phyloP scores from a whole-genome alignment of 768 basidiomycete genomes.

The Suillus bovinus region DNA sequence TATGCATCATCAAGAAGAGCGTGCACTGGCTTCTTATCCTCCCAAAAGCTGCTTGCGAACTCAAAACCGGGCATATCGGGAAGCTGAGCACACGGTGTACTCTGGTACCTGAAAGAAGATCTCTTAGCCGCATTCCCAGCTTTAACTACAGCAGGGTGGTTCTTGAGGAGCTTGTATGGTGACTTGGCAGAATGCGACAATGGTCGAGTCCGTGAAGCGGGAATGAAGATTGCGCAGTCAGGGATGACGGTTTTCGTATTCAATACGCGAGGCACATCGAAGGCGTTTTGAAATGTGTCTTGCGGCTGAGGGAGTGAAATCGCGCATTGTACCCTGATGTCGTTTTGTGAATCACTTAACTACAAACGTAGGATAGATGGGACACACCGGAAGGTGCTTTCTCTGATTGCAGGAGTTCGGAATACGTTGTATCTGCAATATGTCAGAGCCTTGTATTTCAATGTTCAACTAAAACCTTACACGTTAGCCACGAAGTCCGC shows the following conservation, averaged over 20 bases:
- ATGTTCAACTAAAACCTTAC: slow-evolving; percentile 32
- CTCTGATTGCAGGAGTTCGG: slow-evolving; percentile 44
- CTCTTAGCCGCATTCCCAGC: slow-evolving; percentile 40
- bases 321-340: slow-evolving; percentile 46
- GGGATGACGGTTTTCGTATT: slow-evolving; percentile 49
- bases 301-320: slow-evolving; percentile 50
- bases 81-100: slow-evolving; percentile 47
- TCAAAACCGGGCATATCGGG: slow-evolving; percentile 51
- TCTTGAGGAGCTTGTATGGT: slow-evolving; percentile 48
- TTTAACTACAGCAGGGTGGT: slow-evolving; percentile 36
- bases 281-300: slow-evolving; percentile 23
- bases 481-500: slow-evolving; percentile 57
- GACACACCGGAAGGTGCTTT: slow-evolving; percentile 44
- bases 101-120: slow-evolving; percentile 52
- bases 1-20: slow-evolving; percentile 52
- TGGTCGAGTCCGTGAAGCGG: slow-evolving; percentile 35
- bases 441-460: neutral
- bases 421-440: slow-evolving; percentile 46
- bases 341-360: neutral
- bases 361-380: neutral
- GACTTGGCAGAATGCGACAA: slow-evolving; percentile 47
- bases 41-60: slow-evolving; percentile 55
- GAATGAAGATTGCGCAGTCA: slow-evolving; percentile 51
- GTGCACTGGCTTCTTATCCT: slow-evolving; percentile 60
- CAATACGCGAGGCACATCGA: slow-evolving; percentile 37